Evolutionary conservation across 768 basidiomycete genomes (phyloP).

Genomic region (Tulasnella calospora): DNA sequence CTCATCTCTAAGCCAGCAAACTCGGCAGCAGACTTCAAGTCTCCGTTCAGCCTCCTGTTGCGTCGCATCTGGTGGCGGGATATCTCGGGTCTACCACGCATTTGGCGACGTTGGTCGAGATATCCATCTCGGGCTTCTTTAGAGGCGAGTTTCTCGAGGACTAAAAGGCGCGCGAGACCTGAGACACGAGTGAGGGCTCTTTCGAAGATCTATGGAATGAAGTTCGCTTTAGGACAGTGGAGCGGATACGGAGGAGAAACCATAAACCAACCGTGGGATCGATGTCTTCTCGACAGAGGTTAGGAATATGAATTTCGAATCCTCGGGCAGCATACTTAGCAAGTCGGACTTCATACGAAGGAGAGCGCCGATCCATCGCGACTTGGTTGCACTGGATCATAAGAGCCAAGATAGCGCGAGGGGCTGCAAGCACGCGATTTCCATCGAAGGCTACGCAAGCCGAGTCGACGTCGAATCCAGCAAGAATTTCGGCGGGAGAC

Average conservation of each 20-base stretch:
- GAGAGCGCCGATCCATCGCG: slow-evolving; percentile 56
- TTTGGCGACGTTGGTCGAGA: slow-evolving; percentile 44
- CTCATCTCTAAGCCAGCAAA: slow-evolving; percentile 50
- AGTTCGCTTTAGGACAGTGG: background rate
- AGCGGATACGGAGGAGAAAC: no score
- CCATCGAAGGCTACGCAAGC: slow-evolving; percentile 57
- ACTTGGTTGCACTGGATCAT: slow-evolving; percentile 65
- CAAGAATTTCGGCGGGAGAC: slow-evolving; percentile 60
- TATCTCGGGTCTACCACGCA: slow-evolving; percentile 47
- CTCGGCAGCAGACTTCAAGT: slow-evolving; percentile 49
- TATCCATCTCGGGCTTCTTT: slow-evolving; percentile 45
- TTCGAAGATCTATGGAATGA: slow-evolving; percentile 49
- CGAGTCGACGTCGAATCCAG: slow-evolving; percentile 63
- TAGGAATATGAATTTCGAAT: slow-evolving; percentile 56
- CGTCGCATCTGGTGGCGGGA: slow-evolving; percentile 33
- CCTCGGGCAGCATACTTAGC: slow-evolving; percentile 53
- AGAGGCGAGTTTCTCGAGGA: slow-evolving; percentile 52
- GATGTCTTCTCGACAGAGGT: slow-evolving; percentile 47
- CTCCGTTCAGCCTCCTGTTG: slow-evolving; percentile 49
- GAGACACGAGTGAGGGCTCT: slow-evolving; percentile 55
- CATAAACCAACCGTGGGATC: slow-evolving; percentile 51
- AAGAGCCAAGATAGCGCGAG: slow-evolving; percentile 54
- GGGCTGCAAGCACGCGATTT: slow-evolving; percentile 54
- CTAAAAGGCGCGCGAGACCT: slow-evolving; percentile 58
- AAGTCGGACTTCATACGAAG: slow-evolving; percentile 57